Percentiles rank a stretch among this genome's conserved stretches.
These are phyloP conservation scores for Sporothrix inflata DNA, from an alignment of 2,329 filamentous ascomycete species.

Conservation along the genomic window DNA sequence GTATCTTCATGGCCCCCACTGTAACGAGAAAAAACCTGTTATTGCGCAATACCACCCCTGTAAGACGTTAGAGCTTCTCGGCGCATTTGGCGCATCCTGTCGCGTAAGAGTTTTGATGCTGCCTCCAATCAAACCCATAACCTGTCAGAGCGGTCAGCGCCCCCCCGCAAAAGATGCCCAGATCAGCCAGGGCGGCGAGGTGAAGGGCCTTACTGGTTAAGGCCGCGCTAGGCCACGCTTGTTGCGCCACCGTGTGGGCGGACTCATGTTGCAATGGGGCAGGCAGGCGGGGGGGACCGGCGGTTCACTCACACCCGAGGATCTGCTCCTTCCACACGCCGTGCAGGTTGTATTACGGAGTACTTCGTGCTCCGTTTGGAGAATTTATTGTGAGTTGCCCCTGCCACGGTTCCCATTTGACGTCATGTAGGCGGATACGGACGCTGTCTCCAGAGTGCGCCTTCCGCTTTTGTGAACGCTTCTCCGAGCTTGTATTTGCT, in stretches of 20 bases:
- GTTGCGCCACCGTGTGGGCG: background rate
- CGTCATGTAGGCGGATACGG: background rate
- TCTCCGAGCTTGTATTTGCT: background rate
- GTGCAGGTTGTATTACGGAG: background rate
- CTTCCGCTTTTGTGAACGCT: background rate
- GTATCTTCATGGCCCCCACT: background rate
- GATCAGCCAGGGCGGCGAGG: background rate
- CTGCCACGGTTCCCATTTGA: background rate
- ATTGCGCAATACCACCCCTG: constrained; percentile 26
- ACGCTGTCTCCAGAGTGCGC: background rate
- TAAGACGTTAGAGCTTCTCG: constrained; percentile 26
- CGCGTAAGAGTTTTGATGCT: background rate
- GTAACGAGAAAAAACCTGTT: constrained; percentile 8
- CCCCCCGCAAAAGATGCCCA: constrained; percentile 7
- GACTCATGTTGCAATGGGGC: background rate
- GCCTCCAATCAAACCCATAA: constrained; percentile 12
- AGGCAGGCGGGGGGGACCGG: background rate
- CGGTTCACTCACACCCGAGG: background rate
- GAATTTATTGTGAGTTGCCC: background rate
- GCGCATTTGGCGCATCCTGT: constrained; percentile 7
- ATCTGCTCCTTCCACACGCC: background rate
- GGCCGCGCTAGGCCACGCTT: constrained; percentile 24
- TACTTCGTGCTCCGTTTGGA: background rate
- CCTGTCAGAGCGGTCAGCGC: background rate
- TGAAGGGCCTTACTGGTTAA: constrained; percentile 15